Conservation (phyloP, 1,139 yeast genomes). For the Candida frijolesensis region DNA sequence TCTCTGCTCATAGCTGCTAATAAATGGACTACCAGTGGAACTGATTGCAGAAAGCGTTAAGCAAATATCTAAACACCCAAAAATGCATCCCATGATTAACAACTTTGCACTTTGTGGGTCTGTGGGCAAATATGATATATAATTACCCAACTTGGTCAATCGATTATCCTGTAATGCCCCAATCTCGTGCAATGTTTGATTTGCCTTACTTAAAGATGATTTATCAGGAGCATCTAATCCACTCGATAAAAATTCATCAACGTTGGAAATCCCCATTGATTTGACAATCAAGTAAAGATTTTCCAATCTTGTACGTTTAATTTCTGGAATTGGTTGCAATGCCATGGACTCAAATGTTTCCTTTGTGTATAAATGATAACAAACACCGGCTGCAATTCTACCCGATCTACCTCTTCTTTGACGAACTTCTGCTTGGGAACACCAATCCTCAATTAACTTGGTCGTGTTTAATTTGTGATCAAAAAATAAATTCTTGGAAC, state of each 20-base stretch:
- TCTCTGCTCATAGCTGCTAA: conserved; percentile 61
- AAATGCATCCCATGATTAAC: conserved; percentile 74
- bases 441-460: conserved; percentile 78
- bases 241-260: conserved; percentile 63
- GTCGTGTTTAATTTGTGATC: conserved; percentile 71
- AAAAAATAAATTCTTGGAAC: conserved; percentile 76
- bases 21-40: conserved; percentile 74
- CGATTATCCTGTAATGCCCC: conserved; percentile 67
- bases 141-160: conserved; percentile 79
- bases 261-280: conserved; percentile 82
- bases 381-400: conserved; percentile 80
- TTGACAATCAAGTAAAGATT: conserved; percentile 81
- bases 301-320: conserved; percentile 79
- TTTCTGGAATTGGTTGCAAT: conserved; percentile 83
- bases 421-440: conserved; percentile 86
- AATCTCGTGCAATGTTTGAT: conserved; percentile 59
- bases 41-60: conserved; percentile 75
- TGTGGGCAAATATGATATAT: conserved; percentile 79
- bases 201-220: conserved; percentile 63
- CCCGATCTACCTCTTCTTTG: conserved; percentile 99
- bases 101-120: conserved; percentile 87
- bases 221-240: conserved; percentile 84
- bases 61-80: conserved; percentile 80
- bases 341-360: conserved; percentile 63
- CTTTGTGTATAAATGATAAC: conserved; percentile 77